phyloP scores from a whole-genome alignment of 2,329 filamentous ascomycete genomes.

The Apiospora pterosperma region DNA sequence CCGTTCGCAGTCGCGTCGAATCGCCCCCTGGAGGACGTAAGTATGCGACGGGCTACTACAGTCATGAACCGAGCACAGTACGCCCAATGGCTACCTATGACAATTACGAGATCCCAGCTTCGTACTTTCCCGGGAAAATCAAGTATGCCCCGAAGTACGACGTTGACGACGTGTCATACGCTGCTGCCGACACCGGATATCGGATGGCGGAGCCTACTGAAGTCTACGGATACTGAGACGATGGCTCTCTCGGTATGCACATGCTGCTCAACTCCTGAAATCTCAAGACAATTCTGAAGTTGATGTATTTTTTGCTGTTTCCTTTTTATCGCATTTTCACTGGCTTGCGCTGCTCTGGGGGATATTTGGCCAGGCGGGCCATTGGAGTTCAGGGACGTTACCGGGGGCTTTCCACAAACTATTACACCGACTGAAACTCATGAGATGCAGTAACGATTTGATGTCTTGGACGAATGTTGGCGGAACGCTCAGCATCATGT shows the following conservation, averaged over 20 bases:
- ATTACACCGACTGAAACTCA: conserved; percentile 7
- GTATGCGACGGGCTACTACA: not conserved
- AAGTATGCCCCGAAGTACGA: conserved; percentile 5
- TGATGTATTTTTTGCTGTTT: not conserved
- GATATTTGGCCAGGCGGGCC: not conserved
- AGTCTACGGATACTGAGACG: not conserved
- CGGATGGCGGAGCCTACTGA: not conserved
- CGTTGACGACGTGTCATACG: not conserved
- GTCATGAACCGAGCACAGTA: conserved; percentile 4
- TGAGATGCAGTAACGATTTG: conserved; percentile 12
- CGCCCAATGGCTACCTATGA: conserved; percentile 3
- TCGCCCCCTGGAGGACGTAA: not conserved
- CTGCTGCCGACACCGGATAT: not conserved
- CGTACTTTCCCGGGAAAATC: conserved; percentile 1
- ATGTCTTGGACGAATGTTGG: conserved; percentile 7
- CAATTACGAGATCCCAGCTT: not conserved
- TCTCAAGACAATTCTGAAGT: not conserved
- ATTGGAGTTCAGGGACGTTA: not conserved
- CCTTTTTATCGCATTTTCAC: not conserved
- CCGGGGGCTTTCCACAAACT: not conserved
- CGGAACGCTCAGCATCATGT: not conserved
- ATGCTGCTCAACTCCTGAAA: not conserved
- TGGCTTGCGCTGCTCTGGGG: not conserved
- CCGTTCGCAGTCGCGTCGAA: not conserved
- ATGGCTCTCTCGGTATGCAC: not conserved